phyloP scores from a whole-genome alignment of 225 moss, liverwort and hornwort genomes.

The Sphagnum contortum region DNA sequence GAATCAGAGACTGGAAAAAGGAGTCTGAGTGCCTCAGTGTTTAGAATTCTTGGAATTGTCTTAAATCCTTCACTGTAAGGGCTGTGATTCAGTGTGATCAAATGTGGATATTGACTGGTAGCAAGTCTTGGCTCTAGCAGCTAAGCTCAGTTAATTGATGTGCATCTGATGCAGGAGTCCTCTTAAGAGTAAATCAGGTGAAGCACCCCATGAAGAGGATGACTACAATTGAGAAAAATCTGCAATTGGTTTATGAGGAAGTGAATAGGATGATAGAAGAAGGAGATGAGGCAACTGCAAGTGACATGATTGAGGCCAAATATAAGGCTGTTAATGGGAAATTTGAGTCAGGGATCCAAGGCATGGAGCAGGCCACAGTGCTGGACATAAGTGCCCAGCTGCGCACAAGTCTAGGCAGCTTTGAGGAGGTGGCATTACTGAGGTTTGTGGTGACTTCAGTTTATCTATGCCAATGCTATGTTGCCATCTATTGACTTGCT shows the following conservation, averaged over 20 bases:
- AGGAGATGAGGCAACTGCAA: constrained; percentile 61
- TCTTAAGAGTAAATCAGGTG: constrained; percentile 31
- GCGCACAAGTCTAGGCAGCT: constrained; percentile 68
- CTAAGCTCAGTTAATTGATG: background rate
- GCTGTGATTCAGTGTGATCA: too few species aligned
- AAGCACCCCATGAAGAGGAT: constrained; percentile 42
- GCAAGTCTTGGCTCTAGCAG: background rate
- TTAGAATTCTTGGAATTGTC: too few species aligned
- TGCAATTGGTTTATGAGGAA: constrained; percentile 66
- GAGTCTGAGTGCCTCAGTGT: too few species aligned
- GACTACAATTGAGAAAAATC: constrained; percentile 48
- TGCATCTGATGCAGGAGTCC: constrained; percentile 21
- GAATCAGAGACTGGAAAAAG: too few species aligned
- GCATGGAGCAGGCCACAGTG: constrained; percentile 84
- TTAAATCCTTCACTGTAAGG: too few species aligned
- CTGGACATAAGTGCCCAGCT: constrained; percentile 83
- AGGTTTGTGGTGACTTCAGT: constrained; percentile 8
- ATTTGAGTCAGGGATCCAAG: constrained; percentile 63
- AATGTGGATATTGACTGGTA: too few species aligned
- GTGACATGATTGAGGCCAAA: constrained; percentile 74
- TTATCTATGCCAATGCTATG: too few species aligned
- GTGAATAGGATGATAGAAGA: constrained; percentile 68
- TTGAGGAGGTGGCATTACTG: constrained; percentile 54
- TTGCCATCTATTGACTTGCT: too few species aligned
- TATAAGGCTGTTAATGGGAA: constrained; percentile 63